A percentile compares a stretch with the other conserved stretches of the same genome.
phyloP scores from a whole-genome alignment of 2,329 filamentous ascomycete genomes.

The Berkeleyomyces basicola region DNA sequence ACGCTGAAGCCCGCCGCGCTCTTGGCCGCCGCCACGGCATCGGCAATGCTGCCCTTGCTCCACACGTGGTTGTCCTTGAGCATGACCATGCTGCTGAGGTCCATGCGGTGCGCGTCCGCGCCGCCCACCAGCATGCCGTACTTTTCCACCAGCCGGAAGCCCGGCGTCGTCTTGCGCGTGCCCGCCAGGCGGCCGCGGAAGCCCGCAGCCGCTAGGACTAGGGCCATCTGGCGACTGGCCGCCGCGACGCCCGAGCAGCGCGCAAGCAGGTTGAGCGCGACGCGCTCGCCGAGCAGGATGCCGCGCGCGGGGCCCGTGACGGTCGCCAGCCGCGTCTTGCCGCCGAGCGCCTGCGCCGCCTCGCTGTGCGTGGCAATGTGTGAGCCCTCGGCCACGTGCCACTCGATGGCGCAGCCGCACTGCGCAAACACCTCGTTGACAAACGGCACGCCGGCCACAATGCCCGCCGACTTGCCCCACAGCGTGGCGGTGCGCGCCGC shows the following conservation, averaged over 20 bases:
- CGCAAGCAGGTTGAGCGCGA: slow-evolving; percentile 79
- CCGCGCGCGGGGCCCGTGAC: slow-evolving; percentile 67
- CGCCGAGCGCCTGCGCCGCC: slow-evolving; percentile 20
- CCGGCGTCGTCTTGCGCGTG: slow-evolving; percentile 91
- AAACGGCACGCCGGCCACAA: slow-evolving; percentile 85
- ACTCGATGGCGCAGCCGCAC: slow-evolving; percentile 79
- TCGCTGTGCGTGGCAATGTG: slow-evolving; percentile 45
- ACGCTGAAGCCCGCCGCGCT: slow-evolving; percentile 73
- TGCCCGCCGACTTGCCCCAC: slow-evolving; percentile 54
- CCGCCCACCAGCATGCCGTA: slow-evolving; percentile 94
- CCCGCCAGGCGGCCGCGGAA: slow-evolving; percentile 79
- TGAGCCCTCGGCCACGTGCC: slow-evolving; percentile 65
- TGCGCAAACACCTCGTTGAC: slow-evolving; percentile 87
- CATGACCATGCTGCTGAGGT: slow-evolving; percentile 92
- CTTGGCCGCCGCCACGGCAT: slow-evolving; percentile 71
- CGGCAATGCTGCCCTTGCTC: slow-evolving; percentile 71
- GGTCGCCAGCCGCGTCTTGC: slow-evolving; percentile 52
- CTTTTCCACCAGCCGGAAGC: slow-evolving; percentile 90
- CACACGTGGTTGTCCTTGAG: slow-evolving; percentile 98
- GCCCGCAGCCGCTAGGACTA: slow-evolving; percentile 44
- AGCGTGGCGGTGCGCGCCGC: slow-evolving; percentile 45
- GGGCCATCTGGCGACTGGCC: slow-evolving; percentile 38
- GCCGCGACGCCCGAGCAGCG: slow-evolving; percentile 85
- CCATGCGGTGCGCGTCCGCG: slow-evolving; percentile 79
- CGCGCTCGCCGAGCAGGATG: slow-evolving; percentile 78